Evolutionary conservation across 176 grass and related monocot genomes (phyloP).

Genomic region (Juncus inflexus): DNA sequence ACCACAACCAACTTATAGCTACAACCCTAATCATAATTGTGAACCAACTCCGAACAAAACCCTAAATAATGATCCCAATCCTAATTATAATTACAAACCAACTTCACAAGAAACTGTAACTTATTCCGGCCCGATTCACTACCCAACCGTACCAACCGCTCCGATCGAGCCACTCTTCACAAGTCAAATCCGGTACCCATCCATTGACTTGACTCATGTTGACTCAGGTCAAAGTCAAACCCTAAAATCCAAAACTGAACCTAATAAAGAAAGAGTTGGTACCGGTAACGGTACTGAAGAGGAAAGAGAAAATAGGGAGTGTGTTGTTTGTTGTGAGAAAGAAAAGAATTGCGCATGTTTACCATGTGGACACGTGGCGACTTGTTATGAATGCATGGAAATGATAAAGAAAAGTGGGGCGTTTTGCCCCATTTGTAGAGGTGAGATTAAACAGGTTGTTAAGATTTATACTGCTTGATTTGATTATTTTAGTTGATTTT

Average conservation of each 20-base stretch:
- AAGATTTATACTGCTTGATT: slow-evolving; percentile 27
- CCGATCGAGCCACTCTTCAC: neutral
- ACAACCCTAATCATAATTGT: too few relatives aligned
- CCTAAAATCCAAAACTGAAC: neutral
- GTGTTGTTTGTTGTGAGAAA: slow-evolving; percentile 23
- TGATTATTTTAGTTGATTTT: too few relatives aligned
- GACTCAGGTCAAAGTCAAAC: neutral
- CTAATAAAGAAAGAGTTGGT: neutral
- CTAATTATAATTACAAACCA: too few relatives aligned
- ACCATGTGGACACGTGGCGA: slow-evolving; percentile 29
- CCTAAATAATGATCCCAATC: too few relatives aligned
- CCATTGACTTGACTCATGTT: neutral
- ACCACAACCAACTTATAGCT: too few relatives aligned
- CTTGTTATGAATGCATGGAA: slow-evolving; percentile 25
- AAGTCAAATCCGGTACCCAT: too few relatives aligned
- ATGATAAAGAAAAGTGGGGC: slow-evolving; percentile 8
- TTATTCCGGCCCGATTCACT: too few relatives aligned
- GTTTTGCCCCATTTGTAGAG: slow-evolving; percentile 26
- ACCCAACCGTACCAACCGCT: neutral
- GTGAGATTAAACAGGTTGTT: slow-evolving; percentile 16
- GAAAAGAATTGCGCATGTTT: slow-evolving; percentile 21
- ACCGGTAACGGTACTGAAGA: neutral
- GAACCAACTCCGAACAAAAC: too few relatives aligned
- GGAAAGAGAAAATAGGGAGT: neutral
- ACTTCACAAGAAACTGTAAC: too few relatives aligned